These are phyloP conservation scores for Penicillium sp. DNA, from an alignment of 2,329 filamentous ascomycete species.

Conservation along the genomic window DNA sequence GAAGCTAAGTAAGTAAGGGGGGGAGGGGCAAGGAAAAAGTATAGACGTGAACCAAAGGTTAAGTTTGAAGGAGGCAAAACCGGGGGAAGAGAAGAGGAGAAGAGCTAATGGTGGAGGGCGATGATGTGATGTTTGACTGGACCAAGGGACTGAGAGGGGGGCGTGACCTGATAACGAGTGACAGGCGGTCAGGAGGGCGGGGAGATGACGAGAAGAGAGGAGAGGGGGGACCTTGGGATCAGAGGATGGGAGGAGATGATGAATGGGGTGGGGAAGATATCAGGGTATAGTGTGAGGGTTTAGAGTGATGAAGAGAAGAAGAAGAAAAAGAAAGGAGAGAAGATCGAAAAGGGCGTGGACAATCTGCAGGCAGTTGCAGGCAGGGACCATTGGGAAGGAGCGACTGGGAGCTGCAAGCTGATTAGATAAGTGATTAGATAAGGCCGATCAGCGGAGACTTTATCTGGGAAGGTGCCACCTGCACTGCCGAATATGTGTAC, in stretches of 20 bases:
- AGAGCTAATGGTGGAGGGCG: constrained; percentile 24
- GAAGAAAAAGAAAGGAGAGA: constrained; percentile 1
- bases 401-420: neutral
- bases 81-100: constrained; percentile 10
- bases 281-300: no score
- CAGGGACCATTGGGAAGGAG: constrained; percentile 4
- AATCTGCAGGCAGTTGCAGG: neutral
- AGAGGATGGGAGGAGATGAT: constrained; percentile 7
- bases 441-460: constrained; percentile 16
- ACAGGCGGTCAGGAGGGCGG: constrained; percentile 41
- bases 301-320: neutral
- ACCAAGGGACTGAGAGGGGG: constrained; percentile 29
- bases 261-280: neutral
- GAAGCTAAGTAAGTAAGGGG: constrained; percentile 1
- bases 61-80: constrained; percentile 1
- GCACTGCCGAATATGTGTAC: no score
- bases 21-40: neutral
- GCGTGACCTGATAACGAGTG: constrained; percentile 39
- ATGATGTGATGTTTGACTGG: constrained; percentile 38
- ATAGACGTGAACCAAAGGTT: neutral
- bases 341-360: neutral
- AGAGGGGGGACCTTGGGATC: neutral
- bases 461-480: constrained; percentile 1
- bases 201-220: constrained; percentile 13
- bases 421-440: constrained; percentile 27